Evolutionary conservation across 1,284 basidiomycete genomes (phyloP).

Genomic region (Ceratobasidium sp.): DNA sequence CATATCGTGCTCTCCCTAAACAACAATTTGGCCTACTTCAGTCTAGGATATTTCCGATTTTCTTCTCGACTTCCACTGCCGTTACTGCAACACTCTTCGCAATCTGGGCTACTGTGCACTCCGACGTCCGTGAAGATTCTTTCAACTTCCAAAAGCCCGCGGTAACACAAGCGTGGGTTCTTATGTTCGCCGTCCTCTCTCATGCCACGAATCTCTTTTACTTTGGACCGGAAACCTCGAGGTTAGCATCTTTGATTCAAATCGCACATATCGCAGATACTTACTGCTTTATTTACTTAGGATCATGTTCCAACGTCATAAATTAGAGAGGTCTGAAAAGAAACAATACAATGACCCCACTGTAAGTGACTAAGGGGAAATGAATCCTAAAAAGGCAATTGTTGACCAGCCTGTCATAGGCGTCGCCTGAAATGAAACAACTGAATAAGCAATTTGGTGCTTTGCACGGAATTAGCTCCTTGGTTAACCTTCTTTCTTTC

Average conservation of each 20-base stretch:
- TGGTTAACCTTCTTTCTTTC: slow-evolving; percentile 71
- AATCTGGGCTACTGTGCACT: slow-evolving; percentile 73
- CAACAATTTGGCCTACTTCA: slow-evolving; percentile 82
- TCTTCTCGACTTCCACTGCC: slow-evolving; percentile 71
- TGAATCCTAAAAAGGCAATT: background rate
- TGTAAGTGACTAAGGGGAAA: slow-evolving; percentile 56
- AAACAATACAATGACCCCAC: slow-evolving; percentile 70
- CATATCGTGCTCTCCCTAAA: slow-evolving; percentile 55
- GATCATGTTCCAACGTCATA: slow-evolving; percentile 77
- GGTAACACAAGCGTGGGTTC: slow-evolving; percentile 75
- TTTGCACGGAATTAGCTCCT: slow-evolving; percentile 74
- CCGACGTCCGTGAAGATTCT: slow-evolving; percentile 64
- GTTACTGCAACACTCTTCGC: slow-evolving; percentile 67
- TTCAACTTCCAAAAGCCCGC: slow-evolving; percentile 60
- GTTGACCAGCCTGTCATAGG: slow-evolving; percentile 55
- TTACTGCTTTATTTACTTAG: slow-evolving; percentile 54
- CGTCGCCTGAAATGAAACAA: slow-evolving; percentile 73
- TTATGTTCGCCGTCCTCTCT: slow-evolving; percentile 62
- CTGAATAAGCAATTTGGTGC: slow-evolving; percentile 71
- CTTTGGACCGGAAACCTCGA: slow-evolving; percentile 67
- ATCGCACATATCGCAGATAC: slow-evolving; percentile 8
- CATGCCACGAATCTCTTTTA: slow-evolving; percentile 69
- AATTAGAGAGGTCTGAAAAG: slow-evolving; percentile 77
- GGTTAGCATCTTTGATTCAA: slow-evolving; percentile 63
- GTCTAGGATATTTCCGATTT: slow-evolving; percentile 77